These are phyloP conservation scores for Candida piceae DNA, from an alignment of 805 yeast genomes.

Conservation along the genomic window DNA sequence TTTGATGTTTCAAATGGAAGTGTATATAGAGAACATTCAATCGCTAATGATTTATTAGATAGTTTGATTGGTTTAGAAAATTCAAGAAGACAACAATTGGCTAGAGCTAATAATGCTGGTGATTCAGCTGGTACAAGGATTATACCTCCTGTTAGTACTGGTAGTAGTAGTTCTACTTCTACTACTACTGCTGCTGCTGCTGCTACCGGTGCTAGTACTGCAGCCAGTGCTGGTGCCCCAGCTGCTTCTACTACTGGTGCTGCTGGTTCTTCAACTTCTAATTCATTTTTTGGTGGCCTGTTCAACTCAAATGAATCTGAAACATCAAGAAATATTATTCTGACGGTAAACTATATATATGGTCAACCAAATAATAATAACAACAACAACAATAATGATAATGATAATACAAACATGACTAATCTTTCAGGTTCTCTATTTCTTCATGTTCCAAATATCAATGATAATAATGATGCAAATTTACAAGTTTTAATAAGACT, in stretches of 20 bases:
- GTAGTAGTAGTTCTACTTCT: not conserved
- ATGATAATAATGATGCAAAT: slow-evolving; percentile 53
- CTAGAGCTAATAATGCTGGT: not conserved
- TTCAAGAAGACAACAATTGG: slow-evolving; percentile 2
- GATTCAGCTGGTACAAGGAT: no score
- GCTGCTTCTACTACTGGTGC: slow-evolving; percentile 9
- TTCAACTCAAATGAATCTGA: slow-evolving; percentile 8
- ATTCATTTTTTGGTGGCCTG: not conserved
- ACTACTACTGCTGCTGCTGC: slow-evolving; percentile 13
- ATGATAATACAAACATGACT: slow-evolving; percentile 23
- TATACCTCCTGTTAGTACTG: no score
- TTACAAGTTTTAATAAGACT: slow-evolving; percentile 56
- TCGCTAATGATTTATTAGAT: slow-evolving; percentile 18
- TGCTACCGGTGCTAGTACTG: slow-evolving; percentile 17
- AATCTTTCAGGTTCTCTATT: slow-evolving; percentile 49
- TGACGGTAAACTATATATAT: slow-evolving; percentile 37
- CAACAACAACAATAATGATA: slow-evolving; percentile 25
- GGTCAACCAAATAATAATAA: slow-evolving; percentile 23
- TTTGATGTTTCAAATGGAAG: slow-evolving; percentile 33
- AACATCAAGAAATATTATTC: slow-evolving; percentile 32
- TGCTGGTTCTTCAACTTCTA: slow-evolving; percentile 14
- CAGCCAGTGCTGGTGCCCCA: slow-evolving; percentile 3
- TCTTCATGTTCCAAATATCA: slow-evolving; percentile 61
- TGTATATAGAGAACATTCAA: slow-evolving; percentile 22
- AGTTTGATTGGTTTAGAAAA: slow-evolving; percentile 11